phyloP scores from a whole-genome alignment of 148 eudicot species.

The Tetragonia tetragonoides region DNA sequence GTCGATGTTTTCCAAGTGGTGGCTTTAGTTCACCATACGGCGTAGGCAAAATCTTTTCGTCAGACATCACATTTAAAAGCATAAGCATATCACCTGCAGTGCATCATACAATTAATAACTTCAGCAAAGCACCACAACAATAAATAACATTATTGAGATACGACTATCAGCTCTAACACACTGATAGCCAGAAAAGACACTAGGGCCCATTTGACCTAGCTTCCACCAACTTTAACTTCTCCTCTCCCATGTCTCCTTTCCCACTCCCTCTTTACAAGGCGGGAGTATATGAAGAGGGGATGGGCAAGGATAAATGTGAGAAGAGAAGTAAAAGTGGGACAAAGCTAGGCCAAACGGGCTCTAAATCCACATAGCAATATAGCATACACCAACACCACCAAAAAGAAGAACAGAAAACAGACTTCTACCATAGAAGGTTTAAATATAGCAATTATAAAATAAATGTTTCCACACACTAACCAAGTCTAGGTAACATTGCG shows the following conservation, averaged over 20 bases:
- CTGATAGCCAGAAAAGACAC: neutral
- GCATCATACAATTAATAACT: constrained; percentile 8
- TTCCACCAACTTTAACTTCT: neutral
- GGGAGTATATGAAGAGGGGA: too few relatives aligned
- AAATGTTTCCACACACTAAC: constrained; percentile 40
- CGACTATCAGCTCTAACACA: neutral
- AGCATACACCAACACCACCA: neutral
- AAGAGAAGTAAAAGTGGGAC: too few relatives aligned
- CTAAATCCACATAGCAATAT: neutral
- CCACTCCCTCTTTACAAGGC: too few relatives aligned
- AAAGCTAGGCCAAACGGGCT: too few relatives aligned
- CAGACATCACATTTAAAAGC: constrained; percentile 79
- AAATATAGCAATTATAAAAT: neutral
- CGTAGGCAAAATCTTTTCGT: constrained; percentile 83
- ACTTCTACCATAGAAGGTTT: neutral
- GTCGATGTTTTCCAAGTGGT: constrained; percentile 93
- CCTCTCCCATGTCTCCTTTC: too few relatives aligned
- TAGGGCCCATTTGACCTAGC: neutral
- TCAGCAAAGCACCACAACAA: neutral
- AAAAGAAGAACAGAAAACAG: neutral
- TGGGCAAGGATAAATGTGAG: too few relatives aligned
- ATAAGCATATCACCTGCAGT: constrained; percentile 75
- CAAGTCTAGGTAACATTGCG: constrained; percentile 97
- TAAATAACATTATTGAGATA: neutral
- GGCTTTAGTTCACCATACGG: constrained; percentile 91